These are phyloP conservation scores for Tolypocladium inflatum DNA, from an alignment of 2,329 filamentous ascomycete species.

Conservation along the genomic window DNA sequence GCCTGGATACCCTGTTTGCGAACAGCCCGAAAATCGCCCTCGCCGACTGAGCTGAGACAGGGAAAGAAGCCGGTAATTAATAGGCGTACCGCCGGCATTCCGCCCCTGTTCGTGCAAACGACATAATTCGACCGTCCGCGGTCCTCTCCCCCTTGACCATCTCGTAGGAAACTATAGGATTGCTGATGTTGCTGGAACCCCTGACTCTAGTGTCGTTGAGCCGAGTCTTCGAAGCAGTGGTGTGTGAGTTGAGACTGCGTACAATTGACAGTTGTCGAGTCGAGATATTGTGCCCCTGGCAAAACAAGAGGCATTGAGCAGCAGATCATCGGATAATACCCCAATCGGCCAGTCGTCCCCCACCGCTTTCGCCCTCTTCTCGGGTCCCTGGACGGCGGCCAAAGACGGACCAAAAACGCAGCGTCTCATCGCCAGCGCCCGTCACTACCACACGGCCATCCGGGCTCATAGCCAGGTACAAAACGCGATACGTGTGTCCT, in stretches of 20 bases:
- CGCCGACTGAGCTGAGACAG: not conserved
- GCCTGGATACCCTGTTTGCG: not conserved
- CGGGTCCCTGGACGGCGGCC: constrained; percentile 66
- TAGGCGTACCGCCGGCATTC: not conserved
- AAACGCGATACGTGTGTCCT: constrained; percentile 90
- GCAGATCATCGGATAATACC: constrained; percentile 60
- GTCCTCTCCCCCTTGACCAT: not conserved
- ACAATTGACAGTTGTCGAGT: not conserved
- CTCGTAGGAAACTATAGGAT: not conserved
- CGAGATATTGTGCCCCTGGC: not conserved
- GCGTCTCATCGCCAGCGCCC: constrained; percentile 89
- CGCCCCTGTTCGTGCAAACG: not conserved
- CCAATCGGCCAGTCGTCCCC: constrained; percentile 64
- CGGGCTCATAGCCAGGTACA: constrained; percentile 95
- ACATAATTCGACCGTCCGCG: not conserved
- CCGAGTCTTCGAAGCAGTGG: not conserved
- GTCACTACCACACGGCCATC: constrained; percentile 92
- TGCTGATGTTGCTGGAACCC: not conserved
- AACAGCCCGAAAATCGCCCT: not conserved
- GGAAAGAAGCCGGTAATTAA: not conserved
- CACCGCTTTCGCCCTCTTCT: constrained; percentile 53
- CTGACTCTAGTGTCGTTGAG: not conserved
- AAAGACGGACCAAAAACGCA: constrained; percentile 96
- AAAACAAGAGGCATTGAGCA: constrained; percentile 6
- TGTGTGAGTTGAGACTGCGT: not conserved